phyloP scores from a whole-genome alignment of 257 asterid species.

The Lycium barbarum region DNA sequence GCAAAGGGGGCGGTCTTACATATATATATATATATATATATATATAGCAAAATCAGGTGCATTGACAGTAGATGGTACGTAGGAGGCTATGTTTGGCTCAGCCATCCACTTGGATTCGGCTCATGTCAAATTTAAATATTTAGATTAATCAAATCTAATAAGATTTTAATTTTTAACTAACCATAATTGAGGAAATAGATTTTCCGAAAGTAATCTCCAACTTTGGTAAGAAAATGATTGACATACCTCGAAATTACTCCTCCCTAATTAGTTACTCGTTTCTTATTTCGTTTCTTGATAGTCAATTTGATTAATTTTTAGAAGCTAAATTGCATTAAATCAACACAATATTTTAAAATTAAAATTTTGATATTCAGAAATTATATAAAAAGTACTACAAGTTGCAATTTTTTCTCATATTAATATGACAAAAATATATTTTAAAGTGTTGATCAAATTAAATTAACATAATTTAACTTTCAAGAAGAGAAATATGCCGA shows the following conservation, averaged over 20 bases:
- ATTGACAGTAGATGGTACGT: not conserved
- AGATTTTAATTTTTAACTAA: not conserved
- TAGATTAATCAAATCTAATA: not conserved
- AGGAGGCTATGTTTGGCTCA: not conserved
- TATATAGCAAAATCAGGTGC: not conserved
- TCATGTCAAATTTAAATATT: not conserved
- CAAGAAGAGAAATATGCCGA: too few species aligned
- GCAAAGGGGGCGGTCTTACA: not conserved
- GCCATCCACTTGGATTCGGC: not conserved
- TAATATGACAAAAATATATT: too few species aligned
- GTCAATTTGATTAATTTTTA: too few species aligned
- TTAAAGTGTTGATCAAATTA: too few species aligned
- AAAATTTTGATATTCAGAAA: too few species aligned
- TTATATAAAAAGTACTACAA: too few species aligned
- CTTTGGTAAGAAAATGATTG: not conserved
- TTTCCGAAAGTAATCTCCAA: not conserved
- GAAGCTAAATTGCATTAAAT: too few species aligned
- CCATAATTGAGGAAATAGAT: not conserved
- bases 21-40: not conserved
- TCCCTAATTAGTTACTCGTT: too few species aligned
- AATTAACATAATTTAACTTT: too few species aligned
- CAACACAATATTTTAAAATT: too few species aligned
- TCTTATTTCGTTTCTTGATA: too few species aligned
- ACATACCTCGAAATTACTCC: not conserved
- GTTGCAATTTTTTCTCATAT: too few species aligned